Evolutionary conservation across 306 rosid species (phyloP).

Genomic region (Quercus gilva): DNA sequence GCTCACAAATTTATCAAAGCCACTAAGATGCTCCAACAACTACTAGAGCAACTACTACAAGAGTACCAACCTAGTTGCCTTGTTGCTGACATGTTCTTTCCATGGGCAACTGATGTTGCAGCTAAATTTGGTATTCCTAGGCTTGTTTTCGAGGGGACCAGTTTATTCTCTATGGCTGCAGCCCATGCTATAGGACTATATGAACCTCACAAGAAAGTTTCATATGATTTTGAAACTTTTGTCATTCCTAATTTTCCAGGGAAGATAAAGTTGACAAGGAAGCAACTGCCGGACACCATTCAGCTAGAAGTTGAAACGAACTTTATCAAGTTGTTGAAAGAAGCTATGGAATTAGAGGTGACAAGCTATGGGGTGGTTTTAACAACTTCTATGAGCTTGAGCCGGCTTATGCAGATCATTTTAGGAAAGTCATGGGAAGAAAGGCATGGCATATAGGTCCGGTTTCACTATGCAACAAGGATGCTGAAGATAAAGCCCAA

Average conservation of each 20-base stretch:
- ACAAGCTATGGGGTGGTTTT: not conserved
- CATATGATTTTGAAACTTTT: accelerated
- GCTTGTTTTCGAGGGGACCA: no score
- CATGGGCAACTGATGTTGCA: conserved; percentile 31
- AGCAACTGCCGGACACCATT: accelerated
- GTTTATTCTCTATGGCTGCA: no score
- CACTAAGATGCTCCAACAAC: conserved; percentile 10
- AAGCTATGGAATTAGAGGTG: no score
- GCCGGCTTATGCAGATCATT: conserved; percentile 20
- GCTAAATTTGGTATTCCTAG: not conserved
- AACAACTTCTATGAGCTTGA: conserved; percentile 37
- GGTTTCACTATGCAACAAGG: not conserved
- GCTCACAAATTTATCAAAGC: not conserved
- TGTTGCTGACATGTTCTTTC: conserved; percentile 22
- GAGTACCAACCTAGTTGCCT: conserved; percentile 17
- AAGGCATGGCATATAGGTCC: conserved; percentile 26
- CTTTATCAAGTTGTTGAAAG: no score
- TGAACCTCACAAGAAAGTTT: no score
- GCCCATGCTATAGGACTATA: accelerated
- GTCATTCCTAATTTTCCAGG: no score
- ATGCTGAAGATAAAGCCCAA: not conserved
- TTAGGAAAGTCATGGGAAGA: conserved; percentile 1
- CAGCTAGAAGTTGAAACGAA: no score
- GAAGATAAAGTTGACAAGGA: no score
- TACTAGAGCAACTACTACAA: conserved; percentile 10